phyloP scores from a whole-genome alignment of 352 stramenopile species.

The Hyaloperonospora brassicae region DNA sequence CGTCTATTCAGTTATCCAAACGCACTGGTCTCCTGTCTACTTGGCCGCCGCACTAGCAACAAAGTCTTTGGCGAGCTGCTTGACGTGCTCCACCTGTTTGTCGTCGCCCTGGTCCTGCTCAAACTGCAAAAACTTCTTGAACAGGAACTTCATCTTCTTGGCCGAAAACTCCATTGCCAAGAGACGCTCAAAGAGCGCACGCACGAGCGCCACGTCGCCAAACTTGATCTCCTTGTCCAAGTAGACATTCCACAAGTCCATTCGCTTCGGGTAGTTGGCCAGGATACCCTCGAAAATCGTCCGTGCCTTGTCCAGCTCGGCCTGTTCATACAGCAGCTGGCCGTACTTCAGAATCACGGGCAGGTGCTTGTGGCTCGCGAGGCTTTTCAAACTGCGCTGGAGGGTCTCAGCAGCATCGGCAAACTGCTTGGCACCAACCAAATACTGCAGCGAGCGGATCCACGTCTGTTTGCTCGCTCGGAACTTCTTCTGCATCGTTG shows the following conservation, averaged over 20 bases:
- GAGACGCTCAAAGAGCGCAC: conserved; percentile 87
- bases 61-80: conserved; percentile 91
- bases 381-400: conserved; percentile 87
- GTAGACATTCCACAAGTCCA: conserved; percentile 96
- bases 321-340: conserved; percentile 92
- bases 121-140: conserved; percentile 94
- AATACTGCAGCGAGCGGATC: conserved; percentile 79
- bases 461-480: conserved; percentile 86
- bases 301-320: conserved; percentile 88
- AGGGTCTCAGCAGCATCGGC: conserved; percentile 81
- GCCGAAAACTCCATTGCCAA: conserved; percentile 91
- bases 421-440: conserved; percentile 69
- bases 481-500: conserved; percentile 90
- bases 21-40: background rate
- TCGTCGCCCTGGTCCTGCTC: conserved; percentile 90
- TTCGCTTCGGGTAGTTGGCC: conserved; percentile 91
- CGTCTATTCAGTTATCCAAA: conserved; percentile 32
- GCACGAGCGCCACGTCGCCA: conserved; percentile 70
- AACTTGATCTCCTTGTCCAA: conserved; percentile 96
- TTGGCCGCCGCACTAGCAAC: conserved; percentile 68
- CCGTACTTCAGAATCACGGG: conserved; percentile 93
- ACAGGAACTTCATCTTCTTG: conserved; percentile 98
- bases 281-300: conserved; percentile 94
- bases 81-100: conserved; percentile 84
- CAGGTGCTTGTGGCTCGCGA: conserved; percentile 92